Evolutionary conservation across 2,329 filamentous ascomycete genomes (phyloP).

Genomic region (Calonectria hongkongensis): DNA sequence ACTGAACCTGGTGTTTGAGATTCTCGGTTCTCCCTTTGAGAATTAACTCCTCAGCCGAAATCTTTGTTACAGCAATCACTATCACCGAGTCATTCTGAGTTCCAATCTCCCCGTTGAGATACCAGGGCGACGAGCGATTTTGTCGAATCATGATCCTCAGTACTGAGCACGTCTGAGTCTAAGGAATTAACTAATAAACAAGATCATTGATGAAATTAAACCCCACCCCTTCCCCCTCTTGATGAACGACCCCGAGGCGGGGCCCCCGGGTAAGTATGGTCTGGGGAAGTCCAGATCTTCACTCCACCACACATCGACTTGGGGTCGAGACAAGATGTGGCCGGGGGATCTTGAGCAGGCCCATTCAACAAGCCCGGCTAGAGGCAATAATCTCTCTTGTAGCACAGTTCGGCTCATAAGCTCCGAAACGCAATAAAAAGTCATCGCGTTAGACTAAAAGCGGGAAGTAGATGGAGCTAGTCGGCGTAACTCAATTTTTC

Average conservation of each 20-base stretch:
- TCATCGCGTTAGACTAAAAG: background rate
- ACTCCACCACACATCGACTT: background rate
- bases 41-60: background rate
- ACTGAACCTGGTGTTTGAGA: background rate
- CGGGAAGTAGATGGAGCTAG: background rate
- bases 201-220: background rate
- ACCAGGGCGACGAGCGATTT: too few species aligned
- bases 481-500: background rate
- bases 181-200: background rate
- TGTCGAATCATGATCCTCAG: too few species aligned
- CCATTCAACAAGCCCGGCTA: background rate
- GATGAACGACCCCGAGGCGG: background rate
- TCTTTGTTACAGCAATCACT: background rate
- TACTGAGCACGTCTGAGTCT: too few species aligned
- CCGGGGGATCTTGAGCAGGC: background rate
- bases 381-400: too few species aligned
- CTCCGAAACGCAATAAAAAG: background rate
- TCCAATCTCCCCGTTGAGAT: too few species aligned
- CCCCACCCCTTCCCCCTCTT: too few species aligned
- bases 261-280: background rate
- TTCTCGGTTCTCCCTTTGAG: background rate
- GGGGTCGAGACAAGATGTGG: background rate
- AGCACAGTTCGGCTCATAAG: background rate
- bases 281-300: background rate
- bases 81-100: too few species aligned